Percentiles rank a stretch among this genome's conserved stretches.
phyloP scores from a whole-genome alignment of 371 early-diverging fungal genomes.

The Mortierella sp. region DNA sequence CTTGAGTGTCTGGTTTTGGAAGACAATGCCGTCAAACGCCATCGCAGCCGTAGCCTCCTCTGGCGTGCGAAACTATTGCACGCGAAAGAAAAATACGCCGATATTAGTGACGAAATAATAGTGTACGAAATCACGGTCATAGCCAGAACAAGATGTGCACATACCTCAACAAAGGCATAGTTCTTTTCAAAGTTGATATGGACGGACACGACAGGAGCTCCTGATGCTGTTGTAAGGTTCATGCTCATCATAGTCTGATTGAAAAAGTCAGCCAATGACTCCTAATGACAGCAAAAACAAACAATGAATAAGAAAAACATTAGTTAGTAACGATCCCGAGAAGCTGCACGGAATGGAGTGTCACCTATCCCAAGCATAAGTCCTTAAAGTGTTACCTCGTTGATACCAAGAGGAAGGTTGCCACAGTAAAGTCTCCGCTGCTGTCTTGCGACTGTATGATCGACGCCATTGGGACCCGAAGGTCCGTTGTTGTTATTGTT shows the following conservation, averaged over 20 bases:
- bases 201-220: conserved; percentile 80
- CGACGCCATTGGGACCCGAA: conserved; percentile 55
- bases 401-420: conserved; percentile 88
- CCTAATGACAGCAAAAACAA: conserved; percentile 53
- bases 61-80: conserved; percentile 81
- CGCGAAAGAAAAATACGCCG: background rate
- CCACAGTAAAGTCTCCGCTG: conserved; percentile 92
- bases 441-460: conserved; percentile 71
- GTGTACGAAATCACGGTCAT: background rate
- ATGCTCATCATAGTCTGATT: conserved; percentile 86
- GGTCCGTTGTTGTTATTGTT: conserved; percentile 17
- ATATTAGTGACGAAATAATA: background rate
- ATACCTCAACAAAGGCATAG: conserved; percentile 95
- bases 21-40: conserved; percentile 93
- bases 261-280: conserved; percentile 86
- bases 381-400: conserved; percentile 66
- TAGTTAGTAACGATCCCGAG: background rate
- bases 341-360: background rate
- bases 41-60: conserved; percentile 94
- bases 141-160: background rate
- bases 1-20: conserved; percentile 86
- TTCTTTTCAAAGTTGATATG: conserved; percentile 94
- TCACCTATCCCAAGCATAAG: too few species aligned
- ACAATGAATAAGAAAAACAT: background rate
- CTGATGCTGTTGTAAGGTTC: conserved; percentile 69